phyloP scores from a whole-genome alignment of 129 eudicot species.

The Flaveria bidentis region DNA sequence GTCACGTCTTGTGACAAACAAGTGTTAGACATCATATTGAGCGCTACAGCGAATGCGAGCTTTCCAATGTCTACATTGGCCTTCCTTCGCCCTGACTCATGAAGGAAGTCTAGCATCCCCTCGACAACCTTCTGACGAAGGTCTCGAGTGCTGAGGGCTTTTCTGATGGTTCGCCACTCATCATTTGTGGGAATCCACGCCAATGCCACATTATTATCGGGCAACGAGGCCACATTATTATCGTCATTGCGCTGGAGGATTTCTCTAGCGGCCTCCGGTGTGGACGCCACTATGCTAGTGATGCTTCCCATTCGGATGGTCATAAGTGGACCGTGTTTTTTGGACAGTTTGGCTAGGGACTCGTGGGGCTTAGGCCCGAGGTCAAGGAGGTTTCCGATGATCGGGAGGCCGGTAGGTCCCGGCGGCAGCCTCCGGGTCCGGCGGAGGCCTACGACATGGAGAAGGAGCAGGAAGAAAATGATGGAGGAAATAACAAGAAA shows the following conservation, averaged over 20 bases:
- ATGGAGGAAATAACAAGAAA: background rate
- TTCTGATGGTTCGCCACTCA: background rate
- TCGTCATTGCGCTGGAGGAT: conserved; percentile 12
- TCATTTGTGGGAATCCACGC: background rate
- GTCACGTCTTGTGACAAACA: conserved; percentile 8
- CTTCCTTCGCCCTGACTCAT: background rate
- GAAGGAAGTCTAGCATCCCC: background rate
- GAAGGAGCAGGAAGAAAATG: background rate
- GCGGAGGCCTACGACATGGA: background rate
- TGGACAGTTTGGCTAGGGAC: conserved; percentile 5
- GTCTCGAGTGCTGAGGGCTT: background rate
- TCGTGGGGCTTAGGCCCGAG: conserved; percentile 1
- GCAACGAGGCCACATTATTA: background rate
- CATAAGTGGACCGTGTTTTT: conserved; percentile 7
- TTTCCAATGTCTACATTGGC: background rate
- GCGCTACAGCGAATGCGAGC: background rate
- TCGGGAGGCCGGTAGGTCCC: background rate
- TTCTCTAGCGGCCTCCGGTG: background rate
- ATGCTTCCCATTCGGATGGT: conserved; percentile 2
- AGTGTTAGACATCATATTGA: conserved; percentile 2
- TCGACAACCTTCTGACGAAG: background rate
- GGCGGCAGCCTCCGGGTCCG: background rate
- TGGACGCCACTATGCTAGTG: background rate
- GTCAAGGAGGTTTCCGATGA: conserved; percentile 5
- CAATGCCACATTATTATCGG: background rate